Evolutionary conservation across 495 filamentous ascomycete species (phyloP).

Genomic region (Penicillium daleae): DNA sequence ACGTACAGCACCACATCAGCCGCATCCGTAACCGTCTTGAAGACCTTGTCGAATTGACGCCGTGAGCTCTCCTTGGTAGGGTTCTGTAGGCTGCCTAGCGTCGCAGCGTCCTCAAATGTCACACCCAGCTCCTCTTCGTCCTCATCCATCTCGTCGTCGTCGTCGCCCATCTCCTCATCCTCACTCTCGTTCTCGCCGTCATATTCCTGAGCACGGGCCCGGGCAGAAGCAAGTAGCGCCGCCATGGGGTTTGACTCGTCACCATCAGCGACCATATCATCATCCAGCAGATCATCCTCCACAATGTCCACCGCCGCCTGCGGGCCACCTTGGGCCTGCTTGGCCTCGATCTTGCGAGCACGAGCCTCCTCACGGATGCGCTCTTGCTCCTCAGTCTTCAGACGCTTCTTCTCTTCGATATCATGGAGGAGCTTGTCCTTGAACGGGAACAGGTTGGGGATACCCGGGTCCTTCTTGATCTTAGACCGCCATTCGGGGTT

Average conservation of each 20-base stretch:
- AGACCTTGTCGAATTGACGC: constrained; percentile 90
- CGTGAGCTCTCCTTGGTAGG: constrained; percentile 71
- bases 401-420: constrained; percentile 82
- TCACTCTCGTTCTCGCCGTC: constrained; percentile 61
- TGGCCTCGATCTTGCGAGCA: constrained; percentile 55
- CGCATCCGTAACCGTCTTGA: constrained; percentile 88
- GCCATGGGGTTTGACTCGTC: constrained; percentile 86
- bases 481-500: constrained; percentile 94
- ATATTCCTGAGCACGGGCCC: constrained; percentile 82
- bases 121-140: constrained; percentile 49
- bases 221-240: constrained; percentile 87
- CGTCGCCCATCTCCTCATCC: constrained; percentile 54
- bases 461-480: constrained; percentile 95
- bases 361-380: constrained; percentile 73
- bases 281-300: constrained; percentile 53
- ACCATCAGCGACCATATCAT: constrained; percentile 58
- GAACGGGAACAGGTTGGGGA: constrained; percentile 96
- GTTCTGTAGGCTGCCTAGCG: constrained; percentile 36
- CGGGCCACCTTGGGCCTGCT: constrained; percentile 38
- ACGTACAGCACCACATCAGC: constrained; percentile 95
- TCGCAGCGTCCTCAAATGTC: constrained; percentile 30
- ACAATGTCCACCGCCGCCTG: constrained; percentile 46
- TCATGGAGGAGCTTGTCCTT: constrained; percentile 93
- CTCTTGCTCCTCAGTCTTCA: constrained; percentile 78
- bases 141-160: constrained; percentile 62